Conservation (phyloP, 139 green algal species). For the Coelastrella sp. region DNA sequence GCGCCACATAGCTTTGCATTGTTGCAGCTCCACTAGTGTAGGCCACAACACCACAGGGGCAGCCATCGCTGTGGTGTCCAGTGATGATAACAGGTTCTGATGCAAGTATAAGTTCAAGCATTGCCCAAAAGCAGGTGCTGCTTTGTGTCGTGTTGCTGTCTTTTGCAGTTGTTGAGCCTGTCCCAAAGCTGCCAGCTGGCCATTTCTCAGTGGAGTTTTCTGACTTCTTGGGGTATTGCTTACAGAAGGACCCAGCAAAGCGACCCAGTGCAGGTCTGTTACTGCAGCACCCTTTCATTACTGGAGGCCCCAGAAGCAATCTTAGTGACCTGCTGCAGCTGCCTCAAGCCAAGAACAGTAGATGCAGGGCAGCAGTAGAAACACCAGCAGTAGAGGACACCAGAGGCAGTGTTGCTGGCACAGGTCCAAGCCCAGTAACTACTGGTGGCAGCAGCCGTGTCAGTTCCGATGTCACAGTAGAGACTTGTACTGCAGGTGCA, state of each 20-base stretch:
- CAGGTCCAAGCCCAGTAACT: neutral
- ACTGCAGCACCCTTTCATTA: constrained; percentile 78
- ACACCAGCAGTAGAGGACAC: neutral
- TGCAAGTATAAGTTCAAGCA: no score
- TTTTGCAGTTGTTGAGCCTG: constrained; percentile 49
- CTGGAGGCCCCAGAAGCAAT: neutral
- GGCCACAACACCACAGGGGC: no score
- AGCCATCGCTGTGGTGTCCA: no score
- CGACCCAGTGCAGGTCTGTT: constrained; percentile 76
- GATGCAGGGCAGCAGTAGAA: neutral
- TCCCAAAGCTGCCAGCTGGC: constrained; percentile 46
- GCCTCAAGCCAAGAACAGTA: constrained; percentile 15
- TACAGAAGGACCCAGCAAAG: constrained; percentile 75
- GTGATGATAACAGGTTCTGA: no score
- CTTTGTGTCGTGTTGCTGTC: constrained; percentile 43
- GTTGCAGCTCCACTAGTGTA: no score
- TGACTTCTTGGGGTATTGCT: constrained; percentile 84
- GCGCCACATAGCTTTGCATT: no score
- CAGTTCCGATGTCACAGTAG: no score
- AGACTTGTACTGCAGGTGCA: neutral
- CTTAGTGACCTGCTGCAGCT: constrained; percentile 27
- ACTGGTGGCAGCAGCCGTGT: neutral
- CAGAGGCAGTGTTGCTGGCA: neutral
- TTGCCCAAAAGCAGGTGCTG: no score
- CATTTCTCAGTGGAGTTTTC: constrained; percentile 81